These are phyloP conservation scores for Pleurozium schreberi DNA, from an alignment of 225 moss, liverwort and hornwort species.

Conservation along the genomic window DNA sequence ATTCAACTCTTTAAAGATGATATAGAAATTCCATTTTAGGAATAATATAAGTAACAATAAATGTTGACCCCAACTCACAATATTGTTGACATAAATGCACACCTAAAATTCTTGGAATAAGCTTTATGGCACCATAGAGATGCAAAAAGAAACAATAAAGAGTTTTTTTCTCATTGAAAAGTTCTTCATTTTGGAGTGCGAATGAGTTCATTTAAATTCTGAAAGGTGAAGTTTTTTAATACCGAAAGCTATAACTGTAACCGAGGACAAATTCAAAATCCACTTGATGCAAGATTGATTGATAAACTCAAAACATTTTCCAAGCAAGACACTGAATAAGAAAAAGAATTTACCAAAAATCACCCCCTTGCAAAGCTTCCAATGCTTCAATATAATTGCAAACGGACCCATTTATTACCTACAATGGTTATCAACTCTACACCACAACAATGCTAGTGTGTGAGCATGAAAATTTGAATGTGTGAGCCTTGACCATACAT, in stretches of 20 bases:
- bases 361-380: background rate
- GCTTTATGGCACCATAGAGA: background rate
- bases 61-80: background rate
- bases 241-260: background rate
- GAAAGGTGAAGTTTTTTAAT: too few species aligned
- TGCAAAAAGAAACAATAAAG: background rate
- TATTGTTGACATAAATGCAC: background rate
- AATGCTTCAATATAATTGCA: accelerated
- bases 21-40: background rate
- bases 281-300: background rate
- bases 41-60: background rate
- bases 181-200: background rate
- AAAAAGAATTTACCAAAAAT: background rate
- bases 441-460: too few species aligned
- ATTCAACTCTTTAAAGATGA: background rate
- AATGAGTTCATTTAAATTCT: background rate
- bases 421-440: too few species aligned
- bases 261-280: background rate
- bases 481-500: too few species aligned
- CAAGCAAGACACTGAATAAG: background rate
- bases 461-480: too few species aligned
- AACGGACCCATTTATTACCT: too few species aligned
- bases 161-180: background rate
- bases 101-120: background rate
- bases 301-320: too few species aligned